phyloP scores from a whole-genome alignment of 306 rosid genomes.

The Prunus kanzakura region DNA sequence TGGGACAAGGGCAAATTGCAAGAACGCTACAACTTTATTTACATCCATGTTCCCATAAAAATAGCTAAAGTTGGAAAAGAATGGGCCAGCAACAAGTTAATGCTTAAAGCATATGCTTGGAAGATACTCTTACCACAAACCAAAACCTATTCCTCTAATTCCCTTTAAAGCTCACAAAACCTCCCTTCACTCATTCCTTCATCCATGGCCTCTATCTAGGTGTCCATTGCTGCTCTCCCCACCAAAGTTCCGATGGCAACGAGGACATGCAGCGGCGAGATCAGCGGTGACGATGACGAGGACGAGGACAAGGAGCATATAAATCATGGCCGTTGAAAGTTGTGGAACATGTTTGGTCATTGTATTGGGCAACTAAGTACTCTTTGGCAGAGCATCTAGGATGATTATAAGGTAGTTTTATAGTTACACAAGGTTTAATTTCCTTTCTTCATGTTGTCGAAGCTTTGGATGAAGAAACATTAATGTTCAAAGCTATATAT shows the following conservation, averaged over 20 bases:
- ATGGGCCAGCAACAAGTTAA: constrained; percentile 48
- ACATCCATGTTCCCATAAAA: constrained; percentile 30
- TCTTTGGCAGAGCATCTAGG: constrained; percentile 64
- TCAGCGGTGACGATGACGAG: constrained; percentile 22
- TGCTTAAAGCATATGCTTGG: constrained; percentile 69
- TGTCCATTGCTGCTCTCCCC: neutral
- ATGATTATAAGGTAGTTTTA: constrained; percentile 1
- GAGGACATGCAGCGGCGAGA: constrained; percentile 11
- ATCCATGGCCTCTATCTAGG: constrained; percentile 12
- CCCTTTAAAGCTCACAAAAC: constrained; percentile 37
- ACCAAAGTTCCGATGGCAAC: constrained; percentile 11
- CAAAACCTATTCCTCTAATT: constrained; percentile 1
- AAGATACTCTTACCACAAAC: constrained; percentile 56
- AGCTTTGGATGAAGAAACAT: constrained; percentile 5
- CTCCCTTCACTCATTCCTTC: constrained; percentile 28
- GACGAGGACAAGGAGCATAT: neutral
- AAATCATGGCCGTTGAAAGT: constrained; percentile 32
- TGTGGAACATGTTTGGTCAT: constrained; percentile 37
- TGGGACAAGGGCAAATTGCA: neutral
- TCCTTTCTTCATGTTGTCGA: constrained; percentile 6
- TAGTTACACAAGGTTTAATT: neutral
- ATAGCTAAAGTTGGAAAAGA: constrained; percentile 27
- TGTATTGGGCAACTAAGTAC: constrained; percentile 66
- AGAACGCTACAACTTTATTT: constrained; percentile 5
- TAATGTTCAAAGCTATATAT: neutral